These are phyloP conservation scores for Fragilaria crotonensis DNA, from an alignment of 108 stramenopile species.

Conservation along the genomic window DNA sequence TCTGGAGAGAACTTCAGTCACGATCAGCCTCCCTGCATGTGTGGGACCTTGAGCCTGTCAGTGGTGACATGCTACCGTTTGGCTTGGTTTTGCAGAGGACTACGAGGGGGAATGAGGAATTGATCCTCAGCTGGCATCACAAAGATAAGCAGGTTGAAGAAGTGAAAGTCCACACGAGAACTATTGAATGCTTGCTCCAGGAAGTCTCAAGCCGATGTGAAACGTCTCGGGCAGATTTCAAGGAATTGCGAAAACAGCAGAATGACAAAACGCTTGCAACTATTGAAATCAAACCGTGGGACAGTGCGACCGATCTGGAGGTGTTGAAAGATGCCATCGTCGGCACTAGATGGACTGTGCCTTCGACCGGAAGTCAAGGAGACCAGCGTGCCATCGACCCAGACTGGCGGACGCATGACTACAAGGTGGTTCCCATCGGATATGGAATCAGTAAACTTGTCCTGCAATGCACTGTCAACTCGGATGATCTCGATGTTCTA, in stretches of 20 bases:
- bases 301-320: conserved; percentile 9
- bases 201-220: neutral
- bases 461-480: conserved; percentile 3
- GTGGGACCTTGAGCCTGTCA: conserved; percentile 13
- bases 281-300: conserved; percentile 12
- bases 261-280: conserved; percentile 1
- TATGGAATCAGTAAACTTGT: conserved; percentile 12
- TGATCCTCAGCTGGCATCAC: neutral
- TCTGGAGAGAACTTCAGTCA: neutral
- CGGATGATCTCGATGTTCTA: conserved; percentile 12
- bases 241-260: neutral
- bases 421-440: conserved; percentile 13
- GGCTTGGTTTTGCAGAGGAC: conserved; percentile 8
- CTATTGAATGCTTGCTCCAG: neutral
- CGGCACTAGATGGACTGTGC: neutral
- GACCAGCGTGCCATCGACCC: neutral
- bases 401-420: neutral
- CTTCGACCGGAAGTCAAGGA: neutral
- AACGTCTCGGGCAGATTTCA: neutral
- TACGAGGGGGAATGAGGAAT: neutral
- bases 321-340: neutral
- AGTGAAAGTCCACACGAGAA: neutral
- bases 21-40: neutral
- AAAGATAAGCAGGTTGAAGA: neutral
- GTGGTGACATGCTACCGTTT: conserved; percentile 18